Base-by-base conservation (phyloP, 345 rosid species). In the Populus nigra region DNA sequence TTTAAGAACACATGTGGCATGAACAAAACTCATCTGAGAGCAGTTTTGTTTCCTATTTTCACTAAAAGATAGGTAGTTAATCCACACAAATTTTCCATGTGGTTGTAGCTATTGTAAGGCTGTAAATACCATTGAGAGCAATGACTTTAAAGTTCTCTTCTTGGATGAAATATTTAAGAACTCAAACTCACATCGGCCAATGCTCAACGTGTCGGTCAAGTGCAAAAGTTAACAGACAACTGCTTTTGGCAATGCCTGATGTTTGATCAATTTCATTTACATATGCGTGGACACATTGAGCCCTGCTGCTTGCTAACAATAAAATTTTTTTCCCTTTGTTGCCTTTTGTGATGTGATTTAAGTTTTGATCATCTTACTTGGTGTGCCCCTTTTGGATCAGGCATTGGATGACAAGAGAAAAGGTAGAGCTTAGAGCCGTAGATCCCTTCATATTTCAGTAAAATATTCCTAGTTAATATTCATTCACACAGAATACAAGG, bases 391-490 rank as follows among this genome's bases (percentile, higher is more conserved):
- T 33, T 36, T 83, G 83, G 77, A 43, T 62, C 92, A 94, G 98
- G 91, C 90, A 22, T 75, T 94, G 86, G 96, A 89, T 50, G 92
- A 91, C 35, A 86, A 86, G 84, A 92, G 89, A 77, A 90, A 92
- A 79, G 89, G 87, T 80, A 91, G 91, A 87, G 90, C 85, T 8
- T 90, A 73, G 55, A 76, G 36, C 71, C 55, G 36, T 33, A 69
- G 33, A 55, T n/a, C 57, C 38, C 57, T 25, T 35, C 8, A 20
- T 33, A 16, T 12, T 68, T 53, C 17, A 71, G 53, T 41, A 70
- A 39, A 39, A 45, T 9, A 43, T 49, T 73, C 76, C 11, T 5
- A 9, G 49, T 65, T 62, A 75, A 36, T 63, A 57, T 85, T 74
- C 69, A 63, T 79, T 81, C 45, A 41, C 76, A 33, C 62, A 61